Base-by-base conservation (phyloP, 345 rosid species). In the Nasturtium officinale region DNA sequence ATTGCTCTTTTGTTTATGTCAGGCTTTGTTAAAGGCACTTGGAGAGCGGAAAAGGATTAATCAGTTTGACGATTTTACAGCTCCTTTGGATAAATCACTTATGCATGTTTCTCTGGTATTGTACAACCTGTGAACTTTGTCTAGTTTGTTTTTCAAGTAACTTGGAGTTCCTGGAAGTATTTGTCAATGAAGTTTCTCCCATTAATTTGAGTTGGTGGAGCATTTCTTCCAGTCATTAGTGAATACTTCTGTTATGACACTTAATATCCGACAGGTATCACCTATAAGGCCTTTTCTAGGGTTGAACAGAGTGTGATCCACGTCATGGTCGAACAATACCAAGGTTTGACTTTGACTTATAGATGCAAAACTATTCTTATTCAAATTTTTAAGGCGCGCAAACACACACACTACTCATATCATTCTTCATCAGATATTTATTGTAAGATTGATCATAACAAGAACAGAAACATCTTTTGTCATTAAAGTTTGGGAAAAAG, bases 241-340 rank as follows among this genome's bases (percentile, higher is more conserved):
- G 80, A 89, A 91, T 77, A 90, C 97, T 65, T 85, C 97, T 57
- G 96, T 96, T 43, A 89, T 95, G 97, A 95, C 99, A 17, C 97
- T 90, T 77, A 98, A 91, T 79, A 90, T 95, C 9, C 86, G 91
- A 42, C 94, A 90, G 92, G 97, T 95, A 86, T 73, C 7, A 91
- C 97, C 15, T 95, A 91, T 80, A 95, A 95, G 84, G 97, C 98
- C 70, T 91, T 91, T 77, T 94, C 97, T 25, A 95, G 98, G 79
- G 99, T 98, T 73, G 97, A 53, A 85, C 97, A 5, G 94, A 91
- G 71, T 82, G 66, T 62, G 99, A 95, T 50, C 84, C 82, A 40
- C 90, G 90, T 33, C 98, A 90, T 29, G 85, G 80, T 74, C 92
- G 92, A 23, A 83, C 94, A 9, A 83, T 95, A 70, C 97, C 98